Percentiles rank a stretch among this genome's conserved stretches.
These are phyloP conservation scores for Alliaria petiolata DNA, from an alignment of 345 rosid species.

Conservation along the genomic window DNA sequence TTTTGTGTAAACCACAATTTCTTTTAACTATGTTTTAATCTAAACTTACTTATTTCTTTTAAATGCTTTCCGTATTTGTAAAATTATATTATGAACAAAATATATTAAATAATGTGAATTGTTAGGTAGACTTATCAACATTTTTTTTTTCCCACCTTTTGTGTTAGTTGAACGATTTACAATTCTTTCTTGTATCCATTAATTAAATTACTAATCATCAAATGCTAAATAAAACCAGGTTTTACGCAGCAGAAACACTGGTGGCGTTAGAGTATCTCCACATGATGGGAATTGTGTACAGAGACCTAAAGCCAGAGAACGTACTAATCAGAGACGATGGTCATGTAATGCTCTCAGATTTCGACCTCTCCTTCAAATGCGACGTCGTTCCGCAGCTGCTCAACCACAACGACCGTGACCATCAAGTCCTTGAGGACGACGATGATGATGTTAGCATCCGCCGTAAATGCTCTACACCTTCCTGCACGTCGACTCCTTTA, in stretches of 20 bases:
- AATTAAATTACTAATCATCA: neutral
- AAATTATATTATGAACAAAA: neutral
- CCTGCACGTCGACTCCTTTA: slow-evolving; percentile 58
- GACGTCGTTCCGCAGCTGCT: slow-evolving; percentile 77
- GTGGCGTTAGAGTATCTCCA: slow-evolving; percentile 69
- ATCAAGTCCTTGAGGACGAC: neutral
- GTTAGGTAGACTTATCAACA: neutral
- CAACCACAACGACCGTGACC: slow-evolving; percentile 16
- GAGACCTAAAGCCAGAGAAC: slow-evolving; percentile 74
- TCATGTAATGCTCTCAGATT: slow-evolving; percentile 73
- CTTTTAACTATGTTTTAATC: neutral
- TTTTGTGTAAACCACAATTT: neutral
- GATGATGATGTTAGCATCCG: slow-evolving; percentile 7
- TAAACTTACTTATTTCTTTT: neutral
- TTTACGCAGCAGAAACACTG: slow-evolving; percentile 68
- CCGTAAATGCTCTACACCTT: slow-evolving; percentile 45
- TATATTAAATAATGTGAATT: neutral
- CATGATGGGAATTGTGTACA: slow-evolving; percentile 77
- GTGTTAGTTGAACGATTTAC: neutral
- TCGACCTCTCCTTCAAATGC: slow-evolving; percentile 80
- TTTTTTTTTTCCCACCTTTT: neutral
- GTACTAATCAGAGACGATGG: slow-evolving; percentile 70
- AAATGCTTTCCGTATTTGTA: neutral
- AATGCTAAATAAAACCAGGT: slow-evolving; percentile 37
- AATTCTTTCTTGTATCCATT: neutral